phyloP scores from a whole-genome alignment of 352 stramenopile species.

The Pythium aquatile region DNA sequence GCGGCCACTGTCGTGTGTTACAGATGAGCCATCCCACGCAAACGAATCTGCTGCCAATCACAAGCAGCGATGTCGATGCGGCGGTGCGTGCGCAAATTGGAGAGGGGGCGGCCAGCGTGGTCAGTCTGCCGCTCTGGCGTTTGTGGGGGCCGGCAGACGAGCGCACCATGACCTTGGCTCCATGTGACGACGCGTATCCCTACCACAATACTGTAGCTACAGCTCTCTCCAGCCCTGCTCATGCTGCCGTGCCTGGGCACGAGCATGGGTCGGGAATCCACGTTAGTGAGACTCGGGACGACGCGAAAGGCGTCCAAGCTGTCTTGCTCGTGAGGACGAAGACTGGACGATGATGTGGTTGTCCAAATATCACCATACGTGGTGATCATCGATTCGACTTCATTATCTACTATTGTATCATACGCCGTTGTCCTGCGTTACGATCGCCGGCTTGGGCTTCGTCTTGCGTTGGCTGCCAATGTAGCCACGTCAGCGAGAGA shows the following conservation, averaged over 20 bases:
- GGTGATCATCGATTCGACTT: conserved; percentile 20
- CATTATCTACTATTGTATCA: conserved; percentile 28
- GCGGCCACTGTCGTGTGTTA: conserved; percentile 20
- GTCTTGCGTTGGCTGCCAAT: conserved; percentile 8
- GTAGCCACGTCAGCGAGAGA: conserved; percentile 1
- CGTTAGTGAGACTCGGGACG: neutral
- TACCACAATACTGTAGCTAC: conserved; percentile 6
- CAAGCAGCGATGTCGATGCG: neutral
- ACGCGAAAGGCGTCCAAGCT: conserved; percentile 1
- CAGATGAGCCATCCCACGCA: conserved; percentile 24
- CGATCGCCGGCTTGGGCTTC: neutral
- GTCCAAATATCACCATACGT: conserved; percentile 5
- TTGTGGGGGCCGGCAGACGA: conserved; percentile 11
- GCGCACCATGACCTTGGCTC: neutral
- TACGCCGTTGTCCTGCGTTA: conserved; percentile 13
- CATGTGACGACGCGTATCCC: conserved; percentile 22
- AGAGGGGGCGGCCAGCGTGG: conserved; percentile 8
- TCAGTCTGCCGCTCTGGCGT: neutral
- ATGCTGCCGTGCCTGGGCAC: neutral
- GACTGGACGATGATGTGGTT: neutral
- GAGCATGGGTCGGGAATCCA: neutral
- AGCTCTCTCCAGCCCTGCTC: neutral
- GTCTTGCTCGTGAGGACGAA: neutral
- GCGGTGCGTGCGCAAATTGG: conserved; percentile 4
- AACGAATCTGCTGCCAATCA: conserved; percentile 10